Percentiles rank a stretch among this genome's conserved stretches.
phyloP scores from a whole-genome alignment of 495 filamentous ascomycete genomes.

The Tuber brumale region DNA sequence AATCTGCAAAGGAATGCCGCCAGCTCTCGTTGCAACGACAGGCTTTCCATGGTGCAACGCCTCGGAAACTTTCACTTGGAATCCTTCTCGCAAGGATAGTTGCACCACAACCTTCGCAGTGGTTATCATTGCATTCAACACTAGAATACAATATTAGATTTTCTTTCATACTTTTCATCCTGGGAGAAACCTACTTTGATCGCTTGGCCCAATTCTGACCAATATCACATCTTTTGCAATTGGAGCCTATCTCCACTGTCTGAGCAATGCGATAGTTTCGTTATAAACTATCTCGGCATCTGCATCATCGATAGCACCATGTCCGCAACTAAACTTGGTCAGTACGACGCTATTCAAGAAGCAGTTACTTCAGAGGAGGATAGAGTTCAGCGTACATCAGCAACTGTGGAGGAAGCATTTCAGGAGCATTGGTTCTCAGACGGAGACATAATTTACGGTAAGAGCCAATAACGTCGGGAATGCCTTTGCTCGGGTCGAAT shows the following conservation, averaged over 20 bases:
- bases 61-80: slow-evolving; percentile 89
- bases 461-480: slow-evolving; percentile 68
- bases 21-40: slow-evolving; percentile 68
- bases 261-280: slow-evolving; percentile 58
- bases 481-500: slow-evolving; percentile 83
- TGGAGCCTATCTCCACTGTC: slow-evolving; percentile 49
- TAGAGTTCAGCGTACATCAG: no score
- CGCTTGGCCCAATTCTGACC: slow-evolving; percentile 69
- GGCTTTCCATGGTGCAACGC: slow-evolving; percentile 79
- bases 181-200: slow-evolving; percentile 49
- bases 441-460: slow-evolving; percentile 66
- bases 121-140: slow-evolving; percentile 73
- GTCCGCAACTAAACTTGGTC: slow-evolving; percentile 51
- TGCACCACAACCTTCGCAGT: slow-evolving; percentile 68
- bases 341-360: neutral
- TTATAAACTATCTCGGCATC: slow-evolving; percentile 70
- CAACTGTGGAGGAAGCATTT: slow-evolving; percentile 60
- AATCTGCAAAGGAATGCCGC: slow-evolving; percentile 78
- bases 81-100: slow-evolving; percentile 76
- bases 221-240: slow-evolving; percentile 58
- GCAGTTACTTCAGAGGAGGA: neutral
- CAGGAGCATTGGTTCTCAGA: slow-evolving; percentile 47
- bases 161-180: neutral
- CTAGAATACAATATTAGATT: slow-evolving; percentile 13
- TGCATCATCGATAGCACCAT: slow-evolving; percentile 79